phyloP scores from a whole-genome alignment of 2,329 filamentous ascomycete species.

The Sphaerostilbella broomeana region DNA sequence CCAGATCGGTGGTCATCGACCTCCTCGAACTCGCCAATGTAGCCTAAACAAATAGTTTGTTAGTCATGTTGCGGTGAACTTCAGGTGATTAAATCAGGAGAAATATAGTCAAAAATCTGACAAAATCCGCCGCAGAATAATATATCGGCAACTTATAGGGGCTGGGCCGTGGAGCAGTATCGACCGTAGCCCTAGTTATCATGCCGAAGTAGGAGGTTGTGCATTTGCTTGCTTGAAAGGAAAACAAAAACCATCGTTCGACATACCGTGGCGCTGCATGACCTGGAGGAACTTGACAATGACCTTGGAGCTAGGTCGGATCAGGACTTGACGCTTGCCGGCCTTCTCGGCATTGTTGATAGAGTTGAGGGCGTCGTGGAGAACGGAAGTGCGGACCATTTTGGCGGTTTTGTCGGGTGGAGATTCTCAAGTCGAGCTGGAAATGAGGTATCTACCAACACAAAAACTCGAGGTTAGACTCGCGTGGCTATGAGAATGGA shows the following conservation, averaged over 20 bases:
- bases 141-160: constrained; percentile 99
- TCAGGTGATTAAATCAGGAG: constrained; percentile 59
- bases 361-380: constrained; percentile 97
- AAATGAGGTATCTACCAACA: constrained; percentile 59
- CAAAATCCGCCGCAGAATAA: constrained; percentile 85
- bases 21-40: constrained; percentile 99
- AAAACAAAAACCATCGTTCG: constrained; percentile 3
- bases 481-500: constrained; percentile 57
- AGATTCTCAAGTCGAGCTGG: constrained; percentile 73
- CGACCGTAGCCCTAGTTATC: constrained; percentile 99
- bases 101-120: constrained; percentile 64
- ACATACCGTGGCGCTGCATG: constrained; percentile 99
- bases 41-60: constrained; percentile 58
- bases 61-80: constrained; percentile 84
- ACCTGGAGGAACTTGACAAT: constrained; percentile 98
- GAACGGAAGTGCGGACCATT: constrained; percentile 98
- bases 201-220: constrained; percentile 63
- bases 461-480: constrained; percentile 51
- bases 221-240: no score
- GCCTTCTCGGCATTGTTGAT: constrained; percentile 99
- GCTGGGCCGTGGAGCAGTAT: constrained; percentile 73
- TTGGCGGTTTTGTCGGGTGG: constrained; percentile 57
- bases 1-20: constrained; percentile 98
- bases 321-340: constrained; percentile 98
- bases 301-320: constrained; percentile 98